Evolutionary conservation across 2,329 filamentous ascomycete species (phyloP), one percentile per base, ranked within the genome.

Genomic region (Microdochium nivale): DNA sequence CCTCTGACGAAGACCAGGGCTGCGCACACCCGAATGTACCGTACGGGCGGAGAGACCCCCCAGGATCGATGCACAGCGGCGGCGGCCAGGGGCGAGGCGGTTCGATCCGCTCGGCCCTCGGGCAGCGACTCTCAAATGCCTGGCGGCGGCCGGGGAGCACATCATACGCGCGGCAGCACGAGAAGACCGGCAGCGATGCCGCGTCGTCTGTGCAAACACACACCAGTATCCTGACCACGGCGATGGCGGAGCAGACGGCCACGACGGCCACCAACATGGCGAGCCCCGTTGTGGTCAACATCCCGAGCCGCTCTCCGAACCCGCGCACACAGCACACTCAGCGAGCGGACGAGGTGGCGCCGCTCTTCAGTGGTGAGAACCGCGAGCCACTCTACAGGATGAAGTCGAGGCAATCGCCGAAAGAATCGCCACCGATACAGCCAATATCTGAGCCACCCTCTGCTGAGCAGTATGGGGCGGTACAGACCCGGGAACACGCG

Each of bases 201-300:
- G 46, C 46, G 3, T 25, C 46, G 10, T 47, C 46, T 9, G 24
- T 30, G 23, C 46, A 25, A 9, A 47, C 46, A 16, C 55, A 58
- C 30, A 65, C 64, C 4, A 66, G 63, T 40, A 62, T 65, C 33
- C 55, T 66, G 47, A 62, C 58, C 11, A 61, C 61, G 8, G 60
- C 57, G 16, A 37, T 60, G 33, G 57, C 53, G 2, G 61, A 63
- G 47, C 59, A 62, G 44, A 59, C 62, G 7, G 59, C 57, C 9
- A 61, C 54, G 3, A 60, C 60, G 44, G 61, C 55, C 27, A 57
- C 56, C 9, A 63, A 62, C 25, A 53, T 65, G 33, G 59, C 58
- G 19, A 60, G 53, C 35, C 64, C 64, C 21, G 65, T 63, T 3
- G 60, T 67, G 47, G 59, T 67, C 51, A 63, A 65, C 50, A 65